Evolutionary conservation across 2,329 filamentous ascomycete genomes (phyloP), one percentile per base, ranked within the genome.

Genomic region (Scedosporium minutisporum): DNA sequence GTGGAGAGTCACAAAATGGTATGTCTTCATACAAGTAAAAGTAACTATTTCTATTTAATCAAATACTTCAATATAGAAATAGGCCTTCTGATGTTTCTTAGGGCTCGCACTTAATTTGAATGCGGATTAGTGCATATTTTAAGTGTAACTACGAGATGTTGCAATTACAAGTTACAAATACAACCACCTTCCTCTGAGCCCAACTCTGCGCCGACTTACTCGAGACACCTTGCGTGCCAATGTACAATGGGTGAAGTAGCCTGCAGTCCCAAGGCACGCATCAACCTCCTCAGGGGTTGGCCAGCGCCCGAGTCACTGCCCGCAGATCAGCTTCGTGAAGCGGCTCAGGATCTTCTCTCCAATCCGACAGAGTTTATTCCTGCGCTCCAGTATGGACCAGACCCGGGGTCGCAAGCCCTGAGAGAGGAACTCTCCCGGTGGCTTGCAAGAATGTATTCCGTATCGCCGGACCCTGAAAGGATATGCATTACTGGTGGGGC

Each of bases 401-500:
- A 96, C 71, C 77, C 84, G 53, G 93, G 93, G 29, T 88, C 88
- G 69, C 75, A 81, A 65, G 85, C 86, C n/a, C 78, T 95, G 44
- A 82, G 91, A 14, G 78, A 84, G 65, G 81, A 84, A 48, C 75
- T 96, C 41, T 87, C 90, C 3, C 70, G 74, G 46, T 96, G 90
- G 89, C 78, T 96, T 48, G 81, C 79, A 1, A 67, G 70, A 0
- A 87, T 87, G 68, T 93, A 91, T 70, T 66, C 53, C 59, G 69
- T 73, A 9, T 62, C 67, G 63, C 67, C 72, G 5, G 78, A 80
- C 14, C 69, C 80, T 3, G 79, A 84, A 2, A 82, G 90, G 38
- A 87, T 96, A 62, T 89, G 87, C 70, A 87, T 96, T 71, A 90
- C 90, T 0, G 91, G 92, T 55, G 93, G 93, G 16, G 93, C 93